These are phyloP conservation scores for Cercophora newfieldiana DNA, from an alignment of 495 filamentous ascomycete genomes.

Conservation along the genomic window DNA sequence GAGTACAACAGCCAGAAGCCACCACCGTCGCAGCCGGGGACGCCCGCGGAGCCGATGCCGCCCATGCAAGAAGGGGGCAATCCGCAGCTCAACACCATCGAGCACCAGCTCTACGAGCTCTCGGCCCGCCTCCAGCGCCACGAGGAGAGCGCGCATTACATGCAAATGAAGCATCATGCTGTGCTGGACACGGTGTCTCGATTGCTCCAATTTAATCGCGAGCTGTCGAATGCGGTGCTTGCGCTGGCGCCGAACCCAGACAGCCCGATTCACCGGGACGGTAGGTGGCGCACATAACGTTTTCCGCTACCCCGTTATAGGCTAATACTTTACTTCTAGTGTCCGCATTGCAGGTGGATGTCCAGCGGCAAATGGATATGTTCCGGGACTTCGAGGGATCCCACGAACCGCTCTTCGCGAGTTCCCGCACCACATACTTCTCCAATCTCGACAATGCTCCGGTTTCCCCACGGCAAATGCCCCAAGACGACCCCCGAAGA, in stretches of 20 bases:
- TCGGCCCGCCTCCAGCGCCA: constrained; percentile 70
- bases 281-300: constrained; percentile 43
- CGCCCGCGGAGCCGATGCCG: constrained; percentile 76
- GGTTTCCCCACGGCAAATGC: constrained; percentile 86
- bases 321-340: constrained; percentile 55
- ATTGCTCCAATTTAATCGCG: constrained; percentile 66
- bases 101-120: constrained; percentile 82
- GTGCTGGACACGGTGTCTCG: constrained; percentile 79
- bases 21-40: constrained; percentile 72
- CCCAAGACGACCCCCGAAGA: constrained; percentile 81
- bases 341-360: constrained; percentile 74
- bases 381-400: constrained; percentile 68
- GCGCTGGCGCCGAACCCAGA: constrained; percentile 69
- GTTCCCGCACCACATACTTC: constrained; percentile 70
- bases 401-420: constrained; percentile 72
- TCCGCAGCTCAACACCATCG: constrained; percentile 70
- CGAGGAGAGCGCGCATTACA: constrained; percentile 77
- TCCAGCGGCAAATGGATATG: constrained; percentile 79
- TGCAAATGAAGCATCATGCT: constrained; percentile 78
- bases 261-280: constrained; percentile 60
- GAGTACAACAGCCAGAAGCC: constrained; percentile 89
- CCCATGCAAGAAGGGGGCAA: constrained; percentile 69
- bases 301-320: constrained; percentile 31
- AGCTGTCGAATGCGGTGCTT: constrained; percentile 71
- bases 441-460: constrained; percentile 76